Base-by-base conservation (phyloP, 169 alveolate species). In the Plasmodium chabaudi region DNA sequence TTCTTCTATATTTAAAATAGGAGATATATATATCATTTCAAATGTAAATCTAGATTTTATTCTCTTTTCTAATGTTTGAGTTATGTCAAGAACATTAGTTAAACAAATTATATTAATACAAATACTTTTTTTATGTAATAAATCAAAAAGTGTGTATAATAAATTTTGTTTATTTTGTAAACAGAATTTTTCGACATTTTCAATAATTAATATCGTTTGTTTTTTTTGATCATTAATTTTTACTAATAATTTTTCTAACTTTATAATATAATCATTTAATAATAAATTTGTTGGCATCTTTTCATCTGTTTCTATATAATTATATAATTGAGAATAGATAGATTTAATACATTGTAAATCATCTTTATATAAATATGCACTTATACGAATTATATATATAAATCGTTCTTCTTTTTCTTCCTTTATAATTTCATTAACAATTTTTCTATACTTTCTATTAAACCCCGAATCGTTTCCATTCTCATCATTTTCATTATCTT, bases 1-100 rank as follows among this genome's bases (percentile, higher is more conserved):
- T 49, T 77, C 88, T 9, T 77, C 88, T 7, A 77, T 77, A 27
- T 77, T 77, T 42, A 77, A 53, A 47, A 64, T 55, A 42, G 88
- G 88, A n/a, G 88, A 77, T 9, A 77, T 77, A 64, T 92, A 77
- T 3, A 93, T 65, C 60, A 90, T 91, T 34, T 93, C 94, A 61
- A 91, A 92, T 17, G 93, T 93, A 60, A 93, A 93, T 23, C 96
- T 25, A 0, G 96, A 93, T 34, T 90, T 93, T 5, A 93, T 94
- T 64, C 96, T 87, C 57, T 93, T 93, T 89, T 93, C 96, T 70
- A 93, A 57, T 9, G 93, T 72, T 57, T 93, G 95, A 2, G 93
- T 79, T 17, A 90, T 87, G 55, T 88, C 92, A 27, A 93, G 53
- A 21, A 92, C 96, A 12, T 93, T 84, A 5, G 96, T 93, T 60